Conservation (phyloP, 2,329 filamentous ascomycete genomes). For the Diaporthe citri region DNA sequence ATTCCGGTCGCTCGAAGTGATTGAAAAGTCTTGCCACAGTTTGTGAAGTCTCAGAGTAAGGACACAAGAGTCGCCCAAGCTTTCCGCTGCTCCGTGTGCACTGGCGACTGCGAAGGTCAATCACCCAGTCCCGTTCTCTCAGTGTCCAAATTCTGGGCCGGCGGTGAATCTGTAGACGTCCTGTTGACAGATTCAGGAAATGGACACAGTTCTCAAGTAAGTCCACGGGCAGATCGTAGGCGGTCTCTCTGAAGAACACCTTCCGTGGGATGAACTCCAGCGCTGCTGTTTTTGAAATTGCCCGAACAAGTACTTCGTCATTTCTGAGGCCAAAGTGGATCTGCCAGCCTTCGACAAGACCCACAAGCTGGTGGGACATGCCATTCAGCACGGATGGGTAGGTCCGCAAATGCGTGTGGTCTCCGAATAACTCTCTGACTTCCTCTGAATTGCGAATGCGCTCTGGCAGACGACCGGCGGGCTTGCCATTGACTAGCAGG, state of each 20-base stretch:
- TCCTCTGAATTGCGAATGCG: constrained; percentile 58
- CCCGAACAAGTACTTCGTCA: constrained; percentile 56
- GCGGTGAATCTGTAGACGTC: constrained; percentile 64
- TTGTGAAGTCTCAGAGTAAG: constrained; percentile 56
- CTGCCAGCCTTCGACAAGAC: constrained; percentile 52
- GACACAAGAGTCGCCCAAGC: constrained; percentile 58
- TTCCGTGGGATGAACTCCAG: constrained; percentile 52
- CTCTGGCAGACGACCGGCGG: constrained; percentile 62
- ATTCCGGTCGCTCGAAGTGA: constrained; percentile 59
- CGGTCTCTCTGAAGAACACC: constrained; percentile 44
- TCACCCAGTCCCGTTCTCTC: constrained; percentile 48
- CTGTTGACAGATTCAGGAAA: constrained; percentile 65
- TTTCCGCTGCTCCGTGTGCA: constrained; percentile 38
- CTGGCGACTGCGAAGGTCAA: constrained; percentile 46
- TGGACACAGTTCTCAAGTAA: constrained; percentile 68
- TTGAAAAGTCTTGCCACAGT: constrained; percentile 59
- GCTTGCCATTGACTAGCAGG: constrained; percentile 52
- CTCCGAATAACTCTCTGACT: constrained; percentile 66
- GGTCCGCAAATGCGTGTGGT: constrained; percentile 60
- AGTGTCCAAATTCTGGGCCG: constrained; percentile 50
- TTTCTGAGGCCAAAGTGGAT: constrained; percentile 68
- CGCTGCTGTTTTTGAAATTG: no score
- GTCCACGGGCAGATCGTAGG: constrained; percentile 63
- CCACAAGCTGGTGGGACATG: constrained; percentile 62
- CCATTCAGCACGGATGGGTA: constrained; percentile 64